These are phyloP conservation scores for Monilinia polystroma DNA, from an alignment of 2,329 filamentous ascomycete genomes.

Conservation along the genomic window DNA sequence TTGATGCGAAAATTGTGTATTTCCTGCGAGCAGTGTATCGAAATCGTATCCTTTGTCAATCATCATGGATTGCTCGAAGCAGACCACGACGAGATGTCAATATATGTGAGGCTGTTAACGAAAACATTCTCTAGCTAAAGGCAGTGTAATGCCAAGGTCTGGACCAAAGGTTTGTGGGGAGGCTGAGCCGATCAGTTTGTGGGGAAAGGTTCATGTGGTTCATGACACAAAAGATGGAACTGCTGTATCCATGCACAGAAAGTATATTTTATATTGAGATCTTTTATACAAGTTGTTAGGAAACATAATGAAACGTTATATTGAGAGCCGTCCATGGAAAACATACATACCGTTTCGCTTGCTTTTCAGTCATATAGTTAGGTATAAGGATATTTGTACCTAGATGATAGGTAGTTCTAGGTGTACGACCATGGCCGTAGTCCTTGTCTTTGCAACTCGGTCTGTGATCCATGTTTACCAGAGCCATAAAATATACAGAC, in stretches of 20 bases:
- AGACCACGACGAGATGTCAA: not conserved
- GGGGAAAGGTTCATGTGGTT: constrained; percentile 7
- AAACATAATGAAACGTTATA: too few species aligned
- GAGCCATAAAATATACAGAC: not conserved
- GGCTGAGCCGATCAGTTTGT: constrained; percentile 13
- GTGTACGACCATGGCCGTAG: too few species aligned
- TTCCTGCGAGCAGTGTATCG: constrained; percentile 15
- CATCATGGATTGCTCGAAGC: constrained; percentile 7
- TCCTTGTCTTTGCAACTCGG: not conserved
- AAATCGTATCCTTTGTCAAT: not conserved
- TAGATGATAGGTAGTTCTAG: too few species aligned
- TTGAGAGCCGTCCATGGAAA: too few species aligned
- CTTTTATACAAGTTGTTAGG: too few species aligned
- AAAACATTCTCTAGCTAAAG: constrained; percentile 10
- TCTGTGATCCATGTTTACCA: not conserved
- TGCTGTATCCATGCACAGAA: too few species aligned
- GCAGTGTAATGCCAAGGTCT: constrained; percentile 19
- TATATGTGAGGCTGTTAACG: constrained; percentile 9
- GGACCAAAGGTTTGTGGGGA: constrained; percentile 9
- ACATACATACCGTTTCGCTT: too few species aligned
- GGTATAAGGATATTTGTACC: too few species aligned
- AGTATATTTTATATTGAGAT: too few species aligned
- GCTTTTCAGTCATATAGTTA: too few species aligned
- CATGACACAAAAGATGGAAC: too few species aligned
- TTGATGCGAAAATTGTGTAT: not conserved